Base-by-base conservation (phyloP, 2,329 filamentous ascomycete genomes). In the Alternaria longipes region DNA sequence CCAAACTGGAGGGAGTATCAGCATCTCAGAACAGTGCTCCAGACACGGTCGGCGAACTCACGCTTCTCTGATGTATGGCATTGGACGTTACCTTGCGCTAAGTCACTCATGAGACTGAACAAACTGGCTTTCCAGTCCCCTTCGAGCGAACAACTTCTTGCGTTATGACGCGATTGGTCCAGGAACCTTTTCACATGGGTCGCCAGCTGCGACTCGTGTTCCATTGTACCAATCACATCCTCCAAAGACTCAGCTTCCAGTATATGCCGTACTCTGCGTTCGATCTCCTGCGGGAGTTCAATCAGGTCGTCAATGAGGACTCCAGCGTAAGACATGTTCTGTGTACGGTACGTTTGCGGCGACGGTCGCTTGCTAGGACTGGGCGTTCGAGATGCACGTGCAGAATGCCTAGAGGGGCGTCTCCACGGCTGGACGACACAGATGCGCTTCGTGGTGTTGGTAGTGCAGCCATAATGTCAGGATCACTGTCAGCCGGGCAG, bases 271-370 rank as follows among this genome's bases (percentile, higher is more conserved):
- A 65, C 56, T 51, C 52, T 30, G 40, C 34, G 26, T 45, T 63
- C 55, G 26, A 69, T 60, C 38, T 54, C 41, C 20, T 47, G 46
- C 40, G 58, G 66, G 50, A 69, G 53, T 32, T 47, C 34, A 49
- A 14, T 16, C 14, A 50, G 26, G 54, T 42, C 28, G 36, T 56
- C 45, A 20, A 68, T 54, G 16, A 63, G 55, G 26, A 66, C 60
- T 26, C 56, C 40, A 45, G 65, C 62, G 32, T 63, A 53, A 40
- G 60, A 52, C 63, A 69, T 62, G 44, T 69, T 70, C 54, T 60
- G 61, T 28, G 56, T 68, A 59, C 63, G 61, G 56, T 66, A 71
- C 46, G 65, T 66, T 57, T 71, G 65, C 30, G 54, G 66, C 2
- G 59, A 56, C 53, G 59, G 58, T 55, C 50, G 57, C 54, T 69